phyloP scores from a whole-genome alignment of 768 basidiomycete species.

The Porphyrellus cyaneotinctus region DNA sequence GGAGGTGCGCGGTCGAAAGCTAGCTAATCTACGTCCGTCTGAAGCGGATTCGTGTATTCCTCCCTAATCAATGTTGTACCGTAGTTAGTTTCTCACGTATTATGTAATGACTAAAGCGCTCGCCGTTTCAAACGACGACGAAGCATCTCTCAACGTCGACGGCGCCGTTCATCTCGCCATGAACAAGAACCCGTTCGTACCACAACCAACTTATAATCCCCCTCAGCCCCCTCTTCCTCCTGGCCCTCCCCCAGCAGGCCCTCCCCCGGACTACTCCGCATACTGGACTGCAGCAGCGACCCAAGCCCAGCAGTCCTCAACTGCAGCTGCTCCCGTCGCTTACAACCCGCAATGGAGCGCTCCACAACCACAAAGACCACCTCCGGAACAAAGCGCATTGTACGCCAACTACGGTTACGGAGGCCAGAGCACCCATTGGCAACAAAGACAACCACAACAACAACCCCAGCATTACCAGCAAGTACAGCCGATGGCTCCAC shows the following conservation, averaged over 20 bases:
- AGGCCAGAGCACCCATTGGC: constrained; percentile 57
- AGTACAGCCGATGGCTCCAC: constrained; percentile 49
- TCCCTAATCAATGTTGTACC: neutral
- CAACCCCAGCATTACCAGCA: constrained; percentile 45
- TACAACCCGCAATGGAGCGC: constrained; percentile 67
- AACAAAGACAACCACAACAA: constrained; percentile 58
- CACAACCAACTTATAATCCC: constrained; percentile 61
- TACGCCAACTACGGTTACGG: constrained; percentile 94
- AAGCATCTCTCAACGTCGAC: constrained; percentile 11
- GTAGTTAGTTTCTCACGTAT: neutral
- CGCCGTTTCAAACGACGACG: constrained; percentile 23
- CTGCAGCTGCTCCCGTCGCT: constrained; percentile 40
- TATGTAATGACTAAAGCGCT: constrained; percentile 30
- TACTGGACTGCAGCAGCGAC: constrained; percentile 69
- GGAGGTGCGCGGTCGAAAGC: constrained; percentile 19
- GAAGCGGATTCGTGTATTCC: neutral
- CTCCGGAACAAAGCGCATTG: constrained; percentile 76
- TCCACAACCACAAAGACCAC: constrained; percentile 60
- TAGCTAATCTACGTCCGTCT: constrained; percentile 9
- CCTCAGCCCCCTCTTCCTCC: constrained; percentile 77
- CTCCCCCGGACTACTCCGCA: constrained; percentile 70
- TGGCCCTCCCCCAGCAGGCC: constrained; percentile 71
- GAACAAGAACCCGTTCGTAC: constrained; percentile 85
- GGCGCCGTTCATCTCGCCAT: constrained; percentile 34
- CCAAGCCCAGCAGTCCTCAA: constrained; percentile 33